Evolutionary conservation across 805 yeast genomes (phyloP).

Genomic region (Yarrowia sp.): DNA sequence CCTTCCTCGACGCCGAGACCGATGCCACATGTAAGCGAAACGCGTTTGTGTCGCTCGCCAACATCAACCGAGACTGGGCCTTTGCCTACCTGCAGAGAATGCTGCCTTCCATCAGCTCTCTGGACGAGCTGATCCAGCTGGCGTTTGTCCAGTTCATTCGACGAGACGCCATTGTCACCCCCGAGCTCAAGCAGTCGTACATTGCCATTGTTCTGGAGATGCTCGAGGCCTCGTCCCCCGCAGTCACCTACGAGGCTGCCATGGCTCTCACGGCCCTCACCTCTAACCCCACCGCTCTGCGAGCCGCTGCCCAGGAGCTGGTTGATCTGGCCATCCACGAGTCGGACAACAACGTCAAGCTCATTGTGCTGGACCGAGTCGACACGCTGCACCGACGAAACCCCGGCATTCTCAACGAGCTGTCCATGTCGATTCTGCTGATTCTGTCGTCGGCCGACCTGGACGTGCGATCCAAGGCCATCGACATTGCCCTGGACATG

Average conservation of each 20-base stretch:
- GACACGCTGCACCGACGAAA: conserved; percentile 72
- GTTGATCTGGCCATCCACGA: conserved; percentile 89
- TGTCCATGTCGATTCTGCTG: conserved; percentile 83
- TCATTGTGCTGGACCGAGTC: conserved; percentile 87
- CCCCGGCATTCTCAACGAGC: conserved; percentile 84
- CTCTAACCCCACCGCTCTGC: conserved; percentile 67
- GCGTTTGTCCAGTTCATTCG: conserved; percentile 91
- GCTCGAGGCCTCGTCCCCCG: conserved; percentile 69
- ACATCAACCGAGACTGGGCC: conserved; percentile 83
- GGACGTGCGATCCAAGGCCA: conserved; percentile 88
- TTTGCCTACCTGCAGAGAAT: conserved; percentile 79
- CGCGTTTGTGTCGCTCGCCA: conserved; percentile 87
- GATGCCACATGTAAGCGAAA: conserved; percentile 95
- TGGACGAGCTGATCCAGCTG: conserved; percentile 86
- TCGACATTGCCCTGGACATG: conserved; percentile 80
- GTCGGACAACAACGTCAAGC: conserved; percentile 93
- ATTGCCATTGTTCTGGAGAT: conserved; percentile 74
- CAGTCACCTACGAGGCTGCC: conserved; percentile 92
- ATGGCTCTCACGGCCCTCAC: conserved; percentile 69
- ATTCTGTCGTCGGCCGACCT: conserved; percentile 87
- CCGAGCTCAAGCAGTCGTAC: conserved; percentile 74
- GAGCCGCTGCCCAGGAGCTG: conserved; percentile 82
- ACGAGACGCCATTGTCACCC: conserved; percentile 70
- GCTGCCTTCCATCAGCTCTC: conserved; percentile 61
- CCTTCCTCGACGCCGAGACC: conserved; percentile 78